These are phyloP conservation scores for Catenaria anguillulae DNA, from an alignment of 371 early-diverging fungal genomes.

Conservation along the genomic window DNA sequence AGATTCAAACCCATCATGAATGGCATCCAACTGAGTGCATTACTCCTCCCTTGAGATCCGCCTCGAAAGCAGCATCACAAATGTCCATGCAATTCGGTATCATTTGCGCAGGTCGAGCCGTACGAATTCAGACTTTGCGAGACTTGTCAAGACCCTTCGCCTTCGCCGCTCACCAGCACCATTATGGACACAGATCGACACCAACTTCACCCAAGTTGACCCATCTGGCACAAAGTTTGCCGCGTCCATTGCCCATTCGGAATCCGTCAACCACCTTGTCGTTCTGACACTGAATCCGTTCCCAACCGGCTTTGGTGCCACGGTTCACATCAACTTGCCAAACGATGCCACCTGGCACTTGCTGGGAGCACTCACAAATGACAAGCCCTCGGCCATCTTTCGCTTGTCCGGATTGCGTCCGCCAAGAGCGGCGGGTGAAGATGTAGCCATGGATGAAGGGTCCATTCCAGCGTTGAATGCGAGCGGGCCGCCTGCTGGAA, in stretches of 20 bases:
- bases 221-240: constrained; percentile 25
- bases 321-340: constrained; percentile 3
- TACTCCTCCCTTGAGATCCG: too few relatives aligned
- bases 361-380: constrained; percentile 5
- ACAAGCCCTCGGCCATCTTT: constrained; percentile 8
- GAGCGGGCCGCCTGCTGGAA: constrained; percentile 55
- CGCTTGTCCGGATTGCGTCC: neutral
- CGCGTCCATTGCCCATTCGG: constrained; percentile 57
- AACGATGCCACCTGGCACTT: neutral
- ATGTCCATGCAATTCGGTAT: constrained; percentile 45
- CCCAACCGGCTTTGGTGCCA: constrained; percentile 61
- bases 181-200: constrained; percentile 51
- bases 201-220: constrained; percentile 73
- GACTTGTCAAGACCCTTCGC: constrained; percentile 11
- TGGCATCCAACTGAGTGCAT: too few relatives aligned
- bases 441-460: neutral
- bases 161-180: constrained; percentile 16
- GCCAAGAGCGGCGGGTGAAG: neutral
- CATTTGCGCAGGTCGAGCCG: constrained; percentile 70
- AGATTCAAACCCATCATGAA: too few relatives aligned
- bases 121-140: constrained; percentile 17
- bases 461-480: too few relatives aligned
- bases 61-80: too few relatives aligned
- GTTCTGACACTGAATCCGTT: constrained; percentile 77
- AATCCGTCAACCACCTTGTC: constrained; percentile 75